phyloP scores from a whole-genome alignment of 2,329 filamentous ascomycete genomes.

The Sodiomyces alkalinus region DNA sequence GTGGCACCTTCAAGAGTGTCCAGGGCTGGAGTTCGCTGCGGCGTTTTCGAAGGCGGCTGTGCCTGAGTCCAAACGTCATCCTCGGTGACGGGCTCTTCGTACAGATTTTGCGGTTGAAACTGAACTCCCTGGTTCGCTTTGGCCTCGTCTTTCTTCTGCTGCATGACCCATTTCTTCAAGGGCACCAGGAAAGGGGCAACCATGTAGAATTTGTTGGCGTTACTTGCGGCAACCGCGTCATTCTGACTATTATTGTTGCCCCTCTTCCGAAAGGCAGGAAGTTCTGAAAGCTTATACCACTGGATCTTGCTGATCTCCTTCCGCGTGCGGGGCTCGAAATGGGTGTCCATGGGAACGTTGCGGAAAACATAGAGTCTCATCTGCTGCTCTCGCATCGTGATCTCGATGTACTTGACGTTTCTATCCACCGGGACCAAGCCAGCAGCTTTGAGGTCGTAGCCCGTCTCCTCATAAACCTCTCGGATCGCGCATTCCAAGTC shows the following conservation, averaged over 20 bases:
- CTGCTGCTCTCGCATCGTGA: constrained; percentile 84
- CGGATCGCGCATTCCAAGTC: constrained; percentile 87
- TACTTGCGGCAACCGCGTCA: constrained; percentile 32
- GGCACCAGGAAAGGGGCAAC: constrained; percentile 82
- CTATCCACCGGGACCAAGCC: constrained; percentile 60
- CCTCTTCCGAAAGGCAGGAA: constrained; percentile 70
- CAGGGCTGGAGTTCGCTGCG: constrained; percentile 20
- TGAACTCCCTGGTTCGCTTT: constrained; percentile 25
- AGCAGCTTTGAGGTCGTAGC: constrained; percentile 63
- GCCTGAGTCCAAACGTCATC: constrained; percentile 36
- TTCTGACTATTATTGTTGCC: constrained; percentile 37
- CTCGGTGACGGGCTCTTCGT: constrained; percentile 44
- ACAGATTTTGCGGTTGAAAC: constrained; percentile 25
- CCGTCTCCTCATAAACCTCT: constrained; percentile 94
- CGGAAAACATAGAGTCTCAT: constrained; percentile 87
- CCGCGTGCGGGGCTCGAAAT: constrained; percentile 78
- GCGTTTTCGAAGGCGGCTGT: constrained; percentile 15
- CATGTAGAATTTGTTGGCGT: constrained; percentile 91
- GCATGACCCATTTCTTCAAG: constrained; percentile 80
- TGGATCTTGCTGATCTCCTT: constrained; percentile 97
- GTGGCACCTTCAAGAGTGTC: constrained; percentile 35
- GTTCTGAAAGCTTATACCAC: constrained; percentile 83
- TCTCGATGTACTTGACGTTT: constrained; percentile 69
- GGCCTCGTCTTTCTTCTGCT: constrained; percentile 55
- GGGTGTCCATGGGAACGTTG: constrained; percentile 70